These are phyloP conservation scores for Coemansia sp. DNA, from an alignment of 192 early-diverging fungal species.

Conservation along the genomic window DNA sequence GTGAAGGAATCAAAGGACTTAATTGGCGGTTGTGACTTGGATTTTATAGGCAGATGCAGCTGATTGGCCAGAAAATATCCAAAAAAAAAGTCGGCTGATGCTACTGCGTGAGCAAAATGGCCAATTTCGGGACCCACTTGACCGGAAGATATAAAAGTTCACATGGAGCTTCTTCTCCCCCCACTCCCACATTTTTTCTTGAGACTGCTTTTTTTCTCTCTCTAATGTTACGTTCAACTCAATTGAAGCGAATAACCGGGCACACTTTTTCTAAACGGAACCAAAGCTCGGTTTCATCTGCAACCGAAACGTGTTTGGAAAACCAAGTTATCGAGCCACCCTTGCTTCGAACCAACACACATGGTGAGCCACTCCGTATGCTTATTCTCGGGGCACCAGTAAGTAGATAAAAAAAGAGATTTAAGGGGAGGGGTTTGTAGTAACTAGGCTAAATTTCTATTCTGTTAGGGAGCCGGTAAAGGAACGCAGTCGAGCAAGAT, in stretches of 20 bases:
- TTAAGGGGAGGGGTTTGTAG: not conserved
- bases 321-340: not conserved
- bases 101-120: too few relatives aligned
- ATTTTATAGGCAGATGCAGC: too few relatives aligned
- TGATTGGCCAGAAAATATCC: too few relatives aligned
- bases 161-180: too few relatives aligned
- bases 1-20: too few relatives aligned
- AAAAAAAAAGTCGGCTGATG: too few relatives aligned
- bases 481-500: conserved; percentile 87
- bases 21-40: too few relatives aligned
- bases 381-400: conserved; percentile 75
- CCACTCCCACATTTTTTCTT: too few relatives aligned
- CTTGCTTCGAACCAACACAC: conserved; percentile 17
- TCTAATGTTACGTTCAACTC: too few relatives aligned
- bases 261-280: not conserved
- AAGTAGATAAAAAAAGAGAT: conserved; percentile 34
- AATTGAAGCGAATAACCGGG: not conserved
- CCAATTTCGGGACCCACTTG: too few relatives aligned
- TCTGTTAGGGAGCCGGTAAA: conserved; percentile 73
- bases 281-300: conserved; percentile 3
- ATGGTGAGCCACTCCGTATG: conserved; percentile 59
- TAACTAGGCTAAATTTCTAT: not conserved
- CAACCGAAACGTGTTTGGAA: conserved; percentile 4
- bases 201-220: too few relatives aligned
- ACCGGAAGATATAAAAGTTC: too few relatives aligned